Evolutionary conservation across 2,329 filamentous ascomycete species (phyloP), one percentile per base, ranked within the genome.

Genomic region (Teratosphaeriaceae sp.): DNA sequence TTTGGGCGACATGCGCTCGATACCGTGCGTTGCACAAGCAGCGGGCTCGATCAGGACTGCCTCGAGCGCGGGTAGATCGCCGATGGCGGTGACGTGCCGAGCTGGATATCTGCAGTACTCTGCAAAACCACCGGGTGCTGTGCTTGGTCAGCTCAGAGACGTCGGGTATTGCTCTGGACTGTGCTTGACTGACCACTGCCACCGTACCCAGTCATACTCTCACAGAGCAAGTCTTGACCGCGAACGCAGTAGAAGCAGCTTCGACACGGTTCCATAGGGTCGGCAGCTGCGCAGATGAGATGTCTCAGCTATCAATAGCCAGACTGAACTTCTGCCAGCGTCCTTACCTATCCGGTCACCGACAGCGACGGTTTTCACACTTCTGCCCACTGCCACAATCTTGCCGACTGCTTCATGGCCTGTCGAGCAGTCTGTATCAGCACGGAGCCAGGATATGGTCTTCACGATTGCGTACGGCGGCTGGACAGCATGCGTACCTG

Each of bases 241-340:
- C 80, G 76, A 50, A 78, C 76, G 68, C 82, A 86, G 69, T 85
- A 84, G 71, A 83, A 84, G 67, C 82, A 86, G 63, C 81, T 75
- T 38, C 76, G 77, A 64, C 82, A 86, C 33, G 84, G 74, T 61
- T 85, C 76, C 13, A 76, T 76, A 61, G 80, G 80, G 55, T 80
- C 77, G 26, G 75, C 67, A 3, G 67, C 71, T 24, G 85, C 80
- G 36, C 79, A n/a, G n/a, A n/a, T n/a, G n/a, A n/a, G n/a, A n/a
- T n/a, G n/a, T n/a, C n/a, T n/a, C n/a, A n/a, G n/a, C n/a, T n/a
- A n/a, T n/a, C n/a, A n/a, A n/a, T n/a, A n/a, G n/a, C n/a, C n/a
- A n/a, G n/a, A n/a, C n/a, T n/a, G n/a, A n/a, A n/a, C n/a, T n/a
- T n/a, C n/a, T n/a, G n/a, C n/a, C n/a, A n/a, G n/a, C n/a, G n/a